Conservation (phyloP, 139 green algal genomes). For the Dunaliella primolecta region DNA sequence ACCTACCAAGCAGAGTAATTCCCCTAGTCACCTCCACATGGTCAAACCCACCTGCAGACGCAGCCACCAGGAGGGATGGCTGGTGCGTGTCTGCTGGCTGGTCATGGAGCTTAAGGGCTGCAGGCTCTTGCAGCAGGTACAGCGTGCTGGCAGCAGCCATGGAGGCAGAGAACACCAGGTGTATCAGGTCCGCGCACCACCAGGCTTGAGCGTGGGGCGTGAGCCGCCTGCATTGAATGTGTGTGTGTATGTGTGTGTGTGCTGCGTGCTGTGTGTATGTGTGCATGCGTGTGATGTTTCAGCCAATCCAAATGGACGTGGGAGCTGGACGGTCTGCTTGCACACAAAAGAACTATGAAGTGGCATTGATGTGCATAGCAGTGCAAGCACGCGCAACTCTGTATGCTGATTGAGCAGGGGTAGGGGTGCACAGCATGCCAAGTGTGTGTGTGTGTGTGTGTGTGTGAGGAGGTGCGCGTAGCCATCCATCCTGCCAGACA, state of each 20-base stretch:
- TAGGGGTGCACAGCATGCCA: too few species aligned
- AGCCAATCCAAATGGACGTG: too few species aligned
- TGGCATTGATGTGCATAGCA: too few species aligned
- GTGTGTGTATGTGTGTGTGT: background rate
- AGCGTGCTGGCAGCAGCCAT: slow-evolving; percentile 25
- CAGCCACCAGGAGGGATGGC: slow-evolving; percentile 34
- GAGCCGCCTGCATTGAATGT: slow-evolving; percentile 14
- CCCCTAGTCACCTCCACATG: too few species aligned
- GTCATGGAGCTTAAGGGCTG: slow-evolving; percentile 16
- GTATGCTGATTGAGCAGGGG: too few species aligned
- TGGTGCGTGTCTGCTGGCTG: slow-evolving; percentile 19
- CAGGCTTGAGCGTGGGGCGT: slow-evolving; percentile 25
- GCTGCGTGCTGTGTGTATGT: background rate
- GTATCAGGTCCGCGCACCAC: slow-evolving; percentile 51
- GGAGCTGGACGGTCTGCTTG: too few species aligned
- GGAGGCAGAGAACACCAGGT: slow-evolving; percentile 44
- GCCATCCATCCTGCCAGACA: too few species aligned
- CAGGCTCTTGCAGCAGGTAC: slow-evolving; percentile 29
- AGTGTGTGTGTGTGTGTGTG: too few species aligned
- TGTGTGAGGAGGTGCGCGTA: too few species aligned
- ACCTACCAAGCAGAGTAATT: too few species aligned
- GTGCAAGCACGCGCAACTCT: too few species aligned
- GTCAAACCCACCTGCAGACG: slow-evolving; percentile 12
- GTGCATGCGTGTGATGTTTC: background rate
- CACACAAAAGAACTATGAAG: too few species aligned